Evolutionary conservation across 768 basidiomycete species (phyloP).

Genomic region (Nidularia sp.): DNA sequence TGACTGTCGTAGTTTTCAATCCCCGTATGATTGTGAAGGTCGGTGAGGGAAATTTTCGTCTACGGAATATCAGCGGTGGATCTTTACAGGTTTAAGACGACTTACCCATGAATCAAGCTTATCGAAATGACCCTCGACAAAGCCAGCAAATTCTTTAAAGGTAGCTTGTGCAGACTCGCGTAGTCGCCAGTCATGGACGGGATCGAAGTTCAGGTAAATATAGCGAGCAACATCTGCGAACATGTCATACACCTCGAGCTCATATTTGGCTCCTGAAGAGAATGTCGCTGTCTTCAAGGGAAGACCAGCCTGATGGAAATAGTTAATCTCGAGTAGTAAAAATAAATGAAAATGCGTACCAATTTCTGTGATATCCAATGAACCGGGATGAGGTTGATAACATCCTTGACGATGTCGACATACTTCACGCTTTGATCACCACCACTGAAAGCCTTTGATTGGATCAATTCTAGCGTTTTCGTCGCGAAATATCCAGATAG

Average conservation of each 20-base stretch:
- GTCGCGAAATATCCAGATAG: slow-evolving; percentile 24
- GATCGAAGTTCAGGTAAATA: slow-evolving; percentile 38
- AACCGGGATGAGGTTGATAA: slow-evolving; percentile 59
- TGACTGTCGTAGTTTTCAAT: slow-evolving; percentile 18
- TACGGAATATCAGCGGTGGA: slow-evolving; percentile 4
- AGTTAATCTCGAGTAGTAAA: background rate
- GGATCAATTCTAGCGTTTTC: slow-evolving; percentile 27
- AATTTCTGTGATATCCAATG: slow-evolving; percentile 57
- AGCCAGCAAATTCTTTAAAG: slow-evolving; percentile 20
- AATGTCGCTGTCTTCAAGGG: slow-evolving; percentile 31
- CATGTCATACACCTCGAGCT: slow-evolving; percentile 31
- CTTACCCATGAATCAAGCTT: slow-evolving; percentile 3
- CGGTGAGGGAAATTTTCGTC: background rate
- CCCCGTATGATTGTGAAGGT: slow-evolving; percentile 9
- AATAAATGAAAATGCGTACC: slow-evolving; percentile 32
- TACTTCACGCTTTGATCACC: slow-evolving; percentile 20
- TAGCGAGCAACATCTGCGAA: slow-evolving; percentile 51
- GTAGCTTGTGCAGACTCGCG: slow-evolving; percentile 31
- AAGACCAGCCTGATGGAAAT: slow-evolving; percentile 35
- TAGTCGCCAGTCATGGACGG: slow-evolving; percentile 43
- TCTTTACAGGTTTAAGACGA: background rate
- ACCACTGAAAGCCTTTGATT: slow-evolving; percentile 26
- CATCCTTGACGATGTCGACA: slow-evolving; percentile 64
- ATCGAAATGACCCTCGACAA: slow-evolving; percentile 26
- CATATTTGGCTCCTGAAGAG: slow-evolving; percentile 26